Base-by-base conservation (phyloP, 139 green algal genomes). In the Chlorella ohadii region DNA sequence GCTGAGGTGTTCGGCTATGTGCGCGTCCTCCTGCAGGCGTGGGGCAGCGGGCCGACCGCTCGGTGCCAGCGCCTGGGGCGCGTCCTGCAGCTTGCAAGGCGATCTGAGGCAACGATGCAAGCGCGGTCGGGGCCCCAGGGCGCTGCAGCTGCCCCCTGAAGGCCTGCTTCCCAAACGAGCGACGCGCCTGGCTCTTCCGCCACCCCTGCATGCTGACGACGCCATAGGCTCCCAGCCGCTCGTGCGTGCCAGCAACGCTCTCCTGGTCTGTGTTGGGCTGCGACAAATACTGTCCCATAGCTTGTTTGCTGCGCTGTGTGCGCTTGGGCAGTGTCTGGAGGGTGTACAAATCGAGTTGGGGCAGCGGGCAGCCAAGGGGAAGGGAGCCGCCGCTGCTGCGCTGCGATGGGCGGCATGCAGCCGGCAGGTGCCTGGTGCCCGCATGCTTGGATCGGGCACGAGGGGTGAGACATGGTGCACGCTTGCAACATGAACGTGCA, bases 201-300 rank as follows among this genome's bases (percentile, higher is more conserved):
- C 86, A 90, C 4, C 86, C 86, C 59, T 90, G 86, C n/a, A 86
- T 82, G 27, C 75, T 64, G 27, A 33, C 72, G 23, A 90, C 75
- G 28, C 86, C 86, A 25, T 85, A 85, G 9, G 67, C 22, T 1
- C 51, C 51, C 12, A 90, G 39, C 27, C 65, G 38, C 17, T 72
- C 63, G 19, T 56, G 55, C 25, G 36, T n/a, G 39, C 66, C 75
- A 19, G 47, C 34, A 39, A 83, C 34, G 16, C 38, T 82, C 33
- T 89, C 85, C 70, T 89, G 85, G n/a, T 83, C 68, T 0, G 76
- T 85, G 25, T 68, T 65, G 23, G 84, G 84, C 12, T 3, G 39
- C 2, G 51, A 34, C 15, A 82, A 31, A n/a, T 82, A 82, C 61
- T 82, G 77, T 13, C 68, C 68, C 68, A 75, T 75, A 17, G 64